phyloP scores from a whole-genome alignment of 2,329 filamentous ascomycete genomes.

The Penicillium sp. region DNA sequence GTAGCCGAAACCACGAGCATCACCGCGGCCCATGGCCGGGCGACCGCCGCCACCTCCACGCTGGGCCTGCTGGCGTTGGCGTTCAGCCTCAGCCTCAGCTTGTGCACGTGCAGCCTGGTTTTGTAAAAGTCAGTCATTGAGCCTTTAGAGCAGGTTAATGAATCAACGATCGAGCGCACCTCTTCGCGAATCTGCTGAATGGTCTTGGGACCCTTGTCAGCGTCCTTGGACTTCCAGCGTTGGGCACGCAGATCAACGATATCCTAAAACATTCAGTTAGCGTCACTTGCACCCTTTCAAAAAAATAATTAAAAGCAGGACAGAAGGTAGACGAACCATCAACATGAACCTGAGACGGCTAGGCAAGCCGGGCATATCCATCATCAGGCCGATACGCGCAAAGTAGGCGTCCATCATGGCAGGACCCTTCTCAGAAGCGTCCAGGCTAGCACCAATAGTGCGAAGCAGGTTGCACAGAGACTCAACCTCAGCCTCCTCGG shows the following conservation, averaged over 20 bases:
- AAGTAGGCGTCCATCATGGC: conserved; percentile 95
- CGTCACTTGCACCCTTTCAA: background rate
- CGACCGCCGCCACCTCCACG: conserved; percentile 70
- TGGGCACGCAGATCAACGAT: conserved; percentile 78
- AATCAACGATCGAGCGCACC: conserved; percentile 46
- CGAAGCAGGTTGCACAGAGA: conserved; percentile 89
- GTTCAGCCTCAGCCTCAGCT: conserved; percentile 75
- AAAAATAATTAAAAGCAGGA: background rate
- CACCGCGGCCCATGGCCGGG: conserved; percentile 75
- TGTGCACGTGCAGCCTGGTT: conserved; percentile 68
- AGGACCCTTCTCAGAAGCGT: conserved; percentile 77
- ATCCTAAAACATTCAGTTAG: conserved; percentile 55
- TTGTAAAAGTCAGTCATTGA: conserved; percentile 4
- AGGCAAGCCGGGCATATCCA: conserved; percentile 75
- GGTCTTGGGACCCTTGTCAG: conserved; percentile 94
- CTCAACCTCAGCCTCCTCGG: conserved; percentile 95
- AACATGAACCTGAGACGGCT: conserved; percentile 96
- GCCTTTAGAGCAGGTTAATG: background rate
- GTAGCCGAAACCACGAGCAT: conserved; percentile 79
- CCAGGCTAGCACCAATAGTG: conserved; percentile 87
- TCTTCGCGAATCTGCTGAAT: conserved; percentile 87
- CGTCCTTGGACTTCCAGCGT: conserved; percentile 83
- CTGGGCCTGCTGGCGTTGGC: conserved; percentile 51
- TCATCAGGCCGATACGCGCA: conserved; percentile 77
- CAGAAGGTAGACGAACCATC: conserved; percentile 54